Evolutionary conservation across 768 basidiomycete genomes (phyloP), one percentile per base, ranked within the genome.

Genomic region (Cubamyces lactineus): DNA sequence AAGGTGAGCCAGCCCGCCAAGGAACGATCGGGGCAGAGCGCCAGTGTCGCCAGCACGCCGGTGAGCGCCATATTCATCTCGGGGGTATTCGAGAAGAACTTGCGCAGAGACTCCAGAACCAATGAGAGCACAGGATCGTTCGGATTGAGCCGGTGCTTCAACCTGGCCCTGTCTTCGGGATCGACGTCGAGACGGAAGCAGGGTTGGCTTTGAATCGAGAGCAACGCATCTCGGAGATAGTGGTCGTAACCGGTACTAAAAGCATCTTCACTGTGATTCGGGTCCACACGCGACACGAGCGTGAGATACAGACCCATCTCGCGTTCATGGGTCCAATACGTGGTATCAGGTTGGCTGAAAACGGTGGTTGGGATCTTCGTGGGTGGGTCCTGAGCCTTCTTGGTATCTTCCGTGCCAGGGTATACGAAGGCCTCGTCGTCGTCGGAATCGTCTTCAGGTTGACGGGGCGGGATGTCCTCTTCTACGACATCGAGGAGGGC

Each of bases 1-100:
- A 91, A 92, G 1, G 92, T 88, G 48, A 97, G 72, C 95, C 95
- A 98, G 1, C 95, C 94, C 0, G 88, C 85, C 24, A 97, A 78
- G 1, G 91, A 92, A 7, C 95, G 84, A 70, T 92, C 82, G 3
- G 96, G 92, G 70, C 94, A 92, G n/a, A 87, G 77, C 0, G 93
- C 92, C 17, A 98, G 76, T 12, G 86, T 84, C 3, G 92, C 86
- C 38, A 97, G 76, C 4, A 88, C 84, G 21, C 92, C 92, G 3
- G 93, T 97, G 64, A 98, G 74, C 0, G 90, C 89, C 55, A 98
- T 85, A 71, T 98, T 98, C 73, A 83, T 86, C 66, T 95, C 91
- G 13, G 95, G 87, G 0, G 89, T 80, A 65, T 96, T 94, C 15
- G 84, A 84, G 74, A 97, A 92, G 80, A 98, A 96, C 61, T 79